Base-by-base conservation (phyloP, 1,284 basidiomycete genomes). In the Lignosus rhinocerotis region DNA sequence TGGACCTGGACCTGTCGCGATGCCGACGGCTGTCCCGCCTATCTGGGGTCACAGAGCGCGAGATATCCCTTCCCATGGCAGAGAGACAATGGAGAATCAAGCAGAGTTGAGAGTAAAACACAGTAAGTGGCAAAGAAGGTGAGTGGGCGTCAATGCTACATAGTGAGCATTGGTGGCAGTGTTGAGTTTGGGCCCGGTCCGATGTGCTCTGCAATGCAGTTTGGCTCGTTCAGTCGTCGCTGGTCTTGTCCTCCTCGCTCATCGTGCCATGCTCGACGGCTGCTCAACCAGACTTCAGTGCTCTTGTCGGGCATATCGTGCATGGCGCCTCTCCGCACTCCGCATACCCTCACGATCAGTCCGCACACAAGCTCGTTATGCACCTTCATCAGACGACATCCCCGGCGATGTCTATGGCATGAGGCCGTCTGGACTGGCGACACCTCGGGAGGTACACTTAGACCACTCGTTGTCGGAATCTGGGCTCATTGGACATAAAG, bases 361-460 rank as follows among this genome's bases (percentile, higher is more conserved):
- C 12, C 76, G 76, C 53, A 82, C 81, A 14, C 80, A 83, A 66
- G 70, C 76, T 8, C 78, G 75, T 31, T 75, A 75, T 55, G 76
- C 71, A 33, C 70, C 67, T 53, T 73, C 76, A 33, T 21, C 47
- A 19, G 73, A 75, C 45, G 53, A 68, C 21, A 69, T 72, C 10
- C 49, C 56, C 39, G 52, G 44, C 43, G 36, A 50, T 14, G 43
- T 52, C 6, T 64, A 69, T 17, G 66, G 65, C 55, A 57, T 70
- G 45, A 70, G 68, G 44, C 72, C 75, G 32, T 70, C 70, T 39
- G 80, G 82, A 44, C 72, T 90, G 55, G 85, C 86, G 19, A 92
- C 87, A 19, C 90, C 90, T 42, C 80, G 84, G 68, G 85, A 92
- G 81, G 88, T 90, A 66, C 56, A 31, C 58, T 39, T 10, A 34